Evolutionary conservation across 306 rosid genomes (phyloP).

Genomic region (Comarum palustre): DNA sequence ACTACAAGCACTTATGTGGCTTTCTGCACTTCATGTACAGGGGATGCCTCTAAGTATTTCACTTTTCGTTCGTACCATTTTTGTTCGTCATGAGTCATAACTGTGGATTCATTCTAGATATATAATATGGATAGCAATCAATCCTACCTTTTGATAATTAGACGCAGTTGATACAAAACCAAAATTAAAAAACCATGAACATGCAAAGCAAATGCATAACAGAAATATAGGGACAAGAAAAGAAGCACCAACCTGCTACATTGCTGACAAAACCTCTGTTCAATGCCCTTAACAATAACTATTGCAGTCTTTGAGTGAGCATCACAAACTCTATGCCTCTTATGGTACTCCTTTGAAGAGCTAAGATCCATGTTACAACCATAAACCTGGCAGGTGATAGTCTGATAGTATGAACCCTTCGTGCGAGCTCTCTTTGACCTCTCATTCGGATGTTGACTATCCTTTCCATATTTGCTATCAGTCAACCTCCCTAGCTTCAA

Average conservation of each 20-base stretch:
- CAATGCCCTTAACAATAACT: constrained; percentile 73
- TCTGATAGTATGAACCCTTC: constrained; percentile 35
- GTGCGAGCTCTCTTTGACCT: constrained; percentile 49
- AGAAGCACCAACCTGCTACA: constrained; percentile 66
- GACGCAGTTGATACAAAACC: not conserved
- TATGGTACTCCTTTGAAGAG: constrained; percentile 76
- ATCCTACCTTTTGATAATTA: not conserved
- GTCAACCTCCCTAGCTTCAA: constrained; percentile 63
- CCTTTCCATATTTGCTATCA: constrained; percentile 38
- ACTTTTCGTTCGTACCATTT: not conserved
- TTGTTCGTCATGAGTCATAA: not conserved
- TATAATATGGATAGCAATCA: not conserved
- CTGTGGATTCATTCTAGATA: not conserved
- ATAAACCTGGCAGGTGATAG: constrained; percentile 69
- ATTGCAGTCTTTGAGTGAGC: constrained; percentile 73
- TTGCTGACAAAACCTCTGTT: constrained; percentile 85
- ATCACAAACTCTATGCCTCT: constrained; percentile 78
- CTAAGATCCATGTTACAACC: constrained; percentile 75
- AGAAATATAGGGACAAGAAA: constrained; percentile 1
- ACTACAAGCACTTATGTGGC: not conserved
- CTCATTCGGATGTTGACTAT: constrained; percentile 27
- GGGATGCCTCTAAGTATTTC: not conserved
- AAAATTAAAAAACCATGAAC: not conserved
- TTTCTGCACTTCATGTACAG: not conserved
- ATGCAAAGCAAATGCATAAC: not conserved